These are phyloP conservation scores for Petrea volubilis DNA, from an alignment of 257 asterid species.

Conservation along the genomic window DNA sequence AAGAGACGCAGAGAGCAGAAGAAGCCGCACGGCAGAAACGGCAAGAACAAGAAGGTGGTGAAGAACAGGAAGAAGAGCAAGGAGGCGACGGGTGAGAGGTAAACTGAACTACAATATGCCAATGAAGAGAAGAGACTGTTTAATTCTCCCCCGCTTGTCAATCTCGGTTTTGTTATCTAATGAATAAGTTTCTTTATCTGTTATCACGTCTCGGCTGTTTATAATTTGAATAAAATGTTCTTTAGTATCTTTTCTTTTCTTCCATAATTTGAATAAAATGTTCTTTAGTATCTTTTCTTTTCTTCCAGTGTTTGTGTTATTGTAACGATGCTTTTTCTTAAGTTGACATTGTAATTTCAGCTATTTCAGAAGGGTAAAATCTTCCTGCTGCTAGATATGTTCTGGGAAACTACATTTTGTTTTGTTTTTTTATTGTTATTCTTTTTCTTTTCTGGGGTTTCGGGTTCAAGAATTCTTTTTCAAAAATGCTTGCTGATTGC, in stretches of 20 bases:
- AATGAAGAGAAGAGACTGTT: background rate
- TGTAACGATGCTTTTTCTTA: background rate
- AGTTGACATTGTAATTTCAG: too few relatives aligned
- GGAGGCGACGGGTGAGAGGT: background rate
- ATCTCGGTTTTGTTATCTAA: background rate
- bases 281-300: background rate
- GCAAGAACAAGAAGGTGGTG: background rate
- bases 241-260: background rate
- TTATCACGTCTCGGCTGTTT: too few relatives aligned
- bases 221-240: background rate
- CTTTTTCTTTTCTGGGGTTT: too few relatives aligned
- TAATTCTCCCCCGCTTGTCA: background rate
- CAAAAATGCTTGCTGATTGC: too few relatives aligned
- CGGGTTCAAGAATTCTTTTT: too few relatives aligned
- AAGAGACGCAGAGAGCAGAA: background rate
- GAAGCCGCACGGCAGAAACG: background rate
- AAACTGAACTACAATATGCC: slow-evolving; percentile 11
- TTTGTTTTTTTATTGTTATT: too few relatives aligned
- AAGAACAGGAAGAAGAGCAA: background rate
- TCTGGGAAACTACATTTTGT: too few relatives aligned
- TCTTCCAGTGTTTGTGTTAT: background rate
- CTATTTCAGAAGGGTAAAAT: too few relatives aligned
- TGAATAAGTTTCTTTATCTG: too few relatives aligned
- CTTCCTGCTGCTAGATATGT: too few relatives aligned
- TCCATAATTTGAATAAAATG: background rate